Conservation (phyloP, 305 asterid species). For the Salvia sclarea region DNA sequence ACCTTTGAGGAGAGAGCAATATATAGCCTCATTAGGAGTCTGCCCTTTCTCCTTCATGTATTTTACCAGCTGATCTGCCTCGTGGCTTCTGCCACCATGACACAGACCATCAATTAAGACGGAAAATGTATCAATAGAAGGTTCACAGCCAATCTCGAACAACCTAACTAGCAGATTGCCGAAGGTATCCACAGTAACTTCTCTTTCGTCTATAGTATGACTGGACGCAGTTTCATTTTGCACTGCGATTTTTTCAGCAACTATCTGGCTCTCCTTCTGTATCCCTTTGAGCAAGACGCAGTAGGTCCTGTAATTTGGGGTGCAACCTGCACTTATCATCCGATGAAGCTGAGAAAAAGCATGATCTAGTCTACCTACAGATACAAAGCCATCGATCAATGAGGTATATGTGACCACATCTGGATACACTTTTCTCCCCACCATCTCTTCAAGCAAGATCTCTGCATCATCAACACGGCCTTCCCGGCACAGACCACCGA, state of each 20-base stretch:
- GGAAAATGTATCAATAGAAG: slow-evolving; percentile 55
- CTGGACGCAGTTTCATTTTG: slow-evolving; percentile 39
- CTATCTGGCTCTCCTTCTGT: slow-evolving; percentile 50
- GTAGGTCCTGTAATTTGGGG: slow-evolving; percentile 74
- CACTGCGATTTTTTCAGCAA: slow-evolving; percentile 42
- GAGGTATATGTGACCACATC: slow-evolving; percentile 82
- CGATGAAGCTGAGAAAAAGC: slow-evolving; percentile 63
- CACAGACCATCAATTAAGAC: slow-evolving; percentile 62
- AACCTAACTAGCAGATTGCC: slow-evolving; percentile 57
- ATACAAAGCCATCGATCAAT: slow-evolving; percentile 71
- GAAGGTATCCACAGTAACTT: slow-evolving; percentile 43
- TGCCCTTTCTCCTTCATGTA: slow-evolving; percentile 74
- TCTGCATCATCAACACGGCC: slow-evolving; percentile 69
- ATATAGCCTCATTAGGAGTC: slow-evolving; percentile 56
- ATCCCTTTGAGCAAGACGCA: slow-evolving; percentile 67
- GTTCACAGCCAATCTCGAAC: slow-evolving; percentile 72
- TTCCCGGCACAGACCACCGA: slow-evolving; percentile 73
- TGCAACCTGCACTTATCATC: slow-evolving; percentile 64
- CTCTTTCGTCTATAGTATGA: slow-evolving; percentile 42
- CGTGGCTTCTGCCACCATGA: slow-evolving; percentile 60
- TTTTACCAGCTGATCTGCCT: slow-evolving; percentile 67
- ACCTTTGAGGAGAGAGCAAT: slow-evolving; percentile 64
- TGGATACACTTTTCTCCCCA: slow-evolving; percentile 53
- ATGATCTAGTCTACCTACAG: slow-evolving; percentile 57
- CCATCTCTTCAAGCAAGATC: slow-evolving; percentile 64